Evolutionary conservation across 2,329 filamentous ascomycete genomes (phyloP), one percentile per base, ranked within the genome.

Genomic region (Phialocephala subalpina): DNA sequence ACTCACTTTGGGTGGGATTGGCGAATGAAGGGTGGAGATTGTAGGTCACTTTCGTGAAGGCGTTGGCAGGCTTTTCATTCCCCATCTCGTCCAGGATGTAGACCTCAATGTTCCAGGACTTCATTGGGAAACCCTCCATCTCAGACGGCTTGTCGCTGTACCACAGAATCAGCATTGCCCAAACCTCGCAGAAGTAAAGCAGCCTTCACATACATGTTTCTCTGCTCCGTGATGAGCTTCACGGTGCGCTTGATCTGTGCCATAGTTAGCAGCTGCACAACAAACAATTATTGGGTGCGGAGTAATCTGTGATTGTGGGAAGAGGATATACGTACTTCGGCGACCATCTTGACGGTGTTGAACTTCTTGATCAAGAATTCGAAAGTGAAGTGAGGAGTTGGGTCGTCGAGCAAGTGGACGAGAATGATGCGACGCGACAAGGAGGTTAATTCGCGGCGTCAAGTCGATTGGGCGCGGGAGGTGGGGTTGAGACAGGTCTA

Each of bases 11-110:
- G 60, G 87, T 87, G 18, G 92, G 91, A 74, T 94, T 92, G 62
- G 90, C 92, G 79, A 99, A 99, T 58, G 93, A 96, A 38, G 96
- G 95, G 80, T 99, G 96, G 35, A 99, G 87, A 76, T 93, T 92
- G 83, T 97, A 99, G 63, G 90, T 90, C 49, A 92, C 95, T 82
- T 97, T 97, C 77, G 93, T 92, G 82, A 97, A 98, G 79, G 94
- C 87, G 72, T 83, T 92, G 62, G 95, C 94, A 8, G 92, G 87
- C 60, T 93, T 86, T 79, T 97, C 90, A 73, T 96, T 92, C 73
- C 94, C 94, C 69, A 92, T 88, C 74, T 97, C 92, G 71, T 97
- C 94, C 63, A 97, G 79, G 60, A 98, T 80, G 80, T 88, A 93
- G 73, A 99, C 84, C 80, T 92, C 90, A 77, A 98, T 92, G 72